Percentiles rank a stretch among this genome's conserved stretches.
These are phyloP conservation scores for Silybum marianum DNA, from an alignment of 129 eudicot species.

Conservation along the genomic window DNA sequence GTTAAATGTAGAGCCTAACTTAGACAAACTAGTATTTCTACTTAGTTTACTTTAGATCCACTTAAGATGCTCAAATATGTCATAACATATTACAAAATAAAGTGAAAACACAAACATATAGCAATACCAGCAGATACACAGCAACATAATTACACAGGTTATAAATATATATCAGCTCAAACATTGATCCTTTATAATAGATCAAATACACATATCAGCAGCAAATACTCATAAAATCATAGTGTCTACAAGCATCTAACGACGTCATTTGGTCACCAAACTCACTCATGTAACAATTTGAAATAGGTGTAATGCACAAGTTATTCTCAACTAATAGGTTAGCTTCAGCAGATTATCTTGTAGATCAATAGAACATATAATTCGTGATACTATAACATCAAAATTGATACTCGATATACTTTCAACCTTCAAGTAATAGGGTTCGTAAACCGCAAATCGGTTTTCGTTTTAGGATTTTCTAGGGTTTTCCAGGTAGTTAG, in stretches of 20 bases:
- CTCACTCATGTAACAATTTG: not conserved
- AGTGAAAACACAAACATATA: not conserved
- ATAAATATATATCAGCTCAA: not conserved
- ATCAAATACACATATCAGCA: not conserved
- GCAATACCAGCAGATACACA: not conserved
- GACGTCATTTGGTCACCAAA: not conserved
- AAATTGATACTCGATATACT: not conserved
- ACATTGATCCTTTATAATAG: not conserved
- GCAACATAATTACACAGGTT: not conserved
- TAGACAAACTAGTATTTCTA: not conserved
- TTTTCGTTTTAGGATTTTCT: not conserved
- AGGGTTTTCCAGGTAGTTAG: not conserved
- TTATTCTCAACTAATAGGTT: not conserved
- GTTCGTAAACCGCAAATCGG: not conserved
- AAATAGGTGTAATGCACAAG: not conserved
- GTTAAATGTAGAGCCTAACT: not conserved
- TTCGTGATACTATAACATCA: not conserved
- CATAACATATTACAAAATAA: not conserved
- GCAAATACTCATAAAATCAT: not conserved
- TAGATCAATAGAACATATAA: not conserved
- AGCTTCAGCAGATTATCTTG: not conserved
- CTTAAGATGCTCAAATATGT: not conserved
- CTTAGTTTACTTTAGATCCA: not conserved
- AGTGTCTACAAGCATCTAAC: not conserved
- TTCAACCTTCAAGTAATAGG: not conserved